Evolutionary conservation across 129 eudicot genomes (phyloP), one percentile per base, ranked within the genome.

Genomic region (Flaveria bidentis): DNA sequence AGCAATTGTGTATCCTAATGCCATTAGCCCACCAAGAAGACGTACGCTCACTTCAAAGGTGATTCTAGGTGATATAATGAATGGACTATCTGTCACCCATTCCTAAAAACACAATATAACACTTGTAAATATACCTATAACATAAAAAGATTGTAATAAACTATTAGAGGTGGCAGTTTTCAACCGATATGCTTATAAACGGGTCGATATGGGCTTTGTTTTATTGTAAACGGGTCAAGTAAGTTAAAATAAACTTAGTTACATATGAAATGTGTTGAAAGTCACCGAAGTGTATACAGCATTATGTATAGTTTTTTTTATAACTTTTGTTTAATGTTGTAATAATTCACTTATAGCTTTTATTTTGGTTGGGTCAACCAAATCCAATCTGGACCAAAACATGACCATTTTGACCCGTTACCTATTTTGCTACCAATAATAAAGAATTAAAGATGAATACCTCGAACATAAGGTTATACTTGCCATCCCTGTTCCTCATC

Each of bases 41-140:
- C 97, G 97, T 1, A 94, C 98, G 66, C 98, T 91, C 53, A 94
- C 98, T 87, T 94, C 98, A 82, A 94, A 94, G 33, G 93, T 94
- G 60, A 94, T 91, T 82, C 98, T 91, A 64, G 98, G 98, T 74
- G 98, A 94, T 85, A 94, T 94, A 71, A 94, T 94, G 81, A 94
- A 94, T 13, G 98, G 98, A 77, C 87, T 86, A 80, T 94, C 98
- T 0, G 93, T 91, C 25, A 94, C 98, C 98, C 98, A 94, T 81
- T 94, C 98, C 98, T 94, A 88, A 71, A 85, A 82, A 46, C 42
- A 57, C 53, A 72, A 39, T 80, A 36, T 9, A 66, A 41, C 0
- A 36, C 28, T 39, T n/a, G 16, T 41, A 41, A 36, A 66, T 66
- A 20, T n/a, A 66, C 16, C 71, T 41, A 66, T 36, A 66, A 66